Evolutionary conservation across 192 early-diverging fungal species (phyloP), one percentile per base, ranked within the genome.

Genomic region (Entomortierella chlamydospora): DNA sequence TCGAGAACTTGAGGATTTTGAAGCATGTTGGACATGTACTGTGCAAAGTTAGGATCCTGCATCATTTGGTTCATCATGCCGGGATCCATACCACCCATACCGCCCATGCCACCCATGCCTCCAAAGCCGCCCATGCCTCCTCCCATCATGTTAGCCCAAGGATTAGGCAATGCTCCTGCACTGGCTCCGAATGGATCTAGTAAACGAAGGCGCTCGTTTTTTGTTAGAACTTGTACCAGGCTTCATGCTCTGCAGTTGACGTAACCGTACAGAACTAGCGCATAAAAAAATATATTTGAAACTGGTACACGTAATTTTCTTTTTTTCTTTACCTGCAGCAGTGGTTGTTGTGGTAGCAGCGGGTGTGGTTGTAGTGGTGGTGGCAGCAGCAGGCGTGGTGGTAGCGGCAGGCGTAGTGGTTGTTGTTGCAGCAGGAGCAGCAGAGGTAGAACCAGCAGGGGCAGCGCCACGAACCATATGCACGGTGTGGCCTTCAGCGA

Each of bases 1-100:
- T 97, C 94, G 63, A 99, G 62, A 26, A 97, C 87, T 57, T 92
- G 88, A 7, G 97, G 96, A 72, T 98, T 97, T 52, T 89, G 85
- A 39, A 95, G 82, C 68, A 97, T 80, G 61, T 87, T 88, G 26
- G 91, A 86, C 90, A 98, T 94, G 77, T 91, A 91, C 61, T 93
- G 88, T 28, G 90, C 87, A 82, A 95, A 87, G 80, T 87, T 88
- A 12, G 97, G 97, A 82, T 99, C 96, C 54, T 87, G 85, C 72
- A 97, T 72, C 84, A 98, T 88, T 61, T 89, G 84, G 61, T 87
- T 86, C 77, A 90, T 81, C 84, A 84, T 85, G 59, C 84, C 84
- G 13, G 87, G 91, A 68, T 93, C 88, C 84, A 90, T 85, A 50
- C 88, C 89, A 10, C 87, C 86, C 87, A 93, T 87, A 7, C 88